A percentile compares a stretch with the other conserved stretches of the same genome.
phyloP scores from a whole-genome alignment of 306 rosid species.

The Albizia julibrissin region DNA sequence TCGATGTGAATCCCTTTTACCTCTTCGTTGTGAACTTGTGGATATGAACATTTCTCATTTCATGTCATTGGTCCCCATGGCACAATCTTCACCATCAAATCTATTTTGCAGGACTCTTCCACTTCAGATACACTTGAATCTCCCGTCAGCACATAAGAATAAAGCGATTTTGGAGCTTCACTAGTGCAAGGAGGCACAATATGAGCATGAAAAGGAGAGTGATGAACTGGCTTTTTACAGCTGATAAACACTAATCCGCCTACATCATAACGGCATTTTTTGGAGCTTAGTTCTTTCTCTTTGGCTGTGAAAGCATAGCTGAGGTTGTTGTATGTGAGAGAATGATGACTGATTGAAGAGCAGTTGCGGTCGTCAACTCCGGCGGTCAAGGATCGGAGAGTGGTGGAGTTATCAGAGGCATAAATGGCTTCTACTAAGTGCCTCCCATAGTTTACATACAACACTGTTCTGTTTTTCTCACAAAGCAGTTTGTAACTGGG shows the following conservation, averaged over 20 bases:
- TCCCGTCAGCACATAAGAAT: neutral
- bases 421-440: neutral
- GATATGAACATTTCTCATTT: neutral
- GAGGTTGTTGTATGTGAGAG: neutral
- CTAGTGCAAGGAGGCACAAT: neutral
- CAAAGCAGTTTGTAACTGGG: neutral
- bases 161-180: neutral
- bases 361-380: neutral
- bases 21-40: neutral
- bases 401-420: neutral
- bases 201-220: neutral
- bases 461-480: neutral
- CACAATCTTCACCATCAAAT: neutral
- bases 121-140: neutral
- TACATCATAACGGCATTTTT: neutral
- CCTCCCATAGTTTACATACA: neutral
- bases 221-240: neutral
- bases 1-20: neutral
- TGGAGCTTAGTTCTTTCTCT: neutral
- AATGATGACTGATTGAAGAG: neutral
- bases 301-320: neutral
- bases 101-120: conserved; percentile 6
- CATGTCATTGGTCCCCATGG: conserved; percentile 4
- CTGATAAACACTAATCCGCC: neutral
- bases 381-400: neutral